phyloP scores from a whole-genome alignment of 257 asterid species.

The Schizonepeta tenuifolia region DNA sequence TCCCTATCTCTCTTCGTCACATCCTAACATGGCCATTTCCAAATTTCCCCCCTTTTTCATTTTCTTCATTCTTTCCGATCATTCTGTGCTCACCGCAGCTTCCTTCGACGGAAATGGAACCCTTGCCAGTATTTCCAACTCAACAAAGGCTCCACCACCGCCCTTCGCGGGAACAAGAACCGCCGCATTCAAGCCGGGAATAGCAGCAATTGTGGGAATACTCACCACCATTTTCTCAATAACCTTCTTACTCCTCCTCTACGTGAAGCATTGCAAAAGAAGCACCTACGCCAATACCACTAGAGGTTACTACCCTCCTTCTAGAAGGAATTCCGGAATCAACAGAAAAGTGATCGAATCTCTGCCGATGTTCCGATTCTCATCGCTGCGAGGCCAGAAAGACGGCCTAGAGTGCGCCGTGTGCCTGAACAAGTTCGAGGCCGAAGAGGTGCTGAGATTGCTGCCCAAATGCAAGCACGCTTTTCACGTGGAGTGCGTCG shows the following conservation, averaged over 20 bases:
- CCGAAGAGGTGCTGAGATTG: constrained; percentile 59
- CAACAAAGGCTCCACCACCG: constrained; percentile 27
- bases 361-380: constrained; percentile 72
- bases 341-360: constrained; percentile 58
- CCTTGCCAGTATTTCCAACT: not conserved
- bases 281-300: constrained; percentile 5
- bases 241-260: constrained; percentile 62
- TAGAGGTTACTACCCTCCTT: constrained; percentile 28
- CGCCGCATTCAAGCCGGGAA: constrained; percentile 56
- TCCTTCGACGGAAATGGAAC: constrained; percentile 5
- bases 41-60: constrained; percentile 29
- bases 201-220: constrained; percentile 55
- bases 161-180: constrained; percentile 27
- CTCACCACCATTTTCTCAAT: constrained; percentile 65
- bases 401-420: constrained; percentile 88
- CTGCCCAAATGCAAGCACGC: constrained; percentile 90
- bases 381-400: constrained; percentile 70
- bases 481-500: constrained; percentile 87
- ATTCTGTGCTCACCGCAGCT: constrained; percentile 11
- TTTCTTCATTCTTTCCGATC: constrained; percentile 21
- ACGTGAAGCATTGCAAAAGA: constrained; percentile 71
- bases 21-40: constrained; percentile 44
- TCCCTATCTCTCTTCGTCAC: not conserved
- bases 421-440: constrained; percentile 65
- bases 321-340: constrained; percentile 62